Evolutionary conservation across 148 eudicot species (phyloP).

Genomic region (Fallopia convolvulus): DNA sequence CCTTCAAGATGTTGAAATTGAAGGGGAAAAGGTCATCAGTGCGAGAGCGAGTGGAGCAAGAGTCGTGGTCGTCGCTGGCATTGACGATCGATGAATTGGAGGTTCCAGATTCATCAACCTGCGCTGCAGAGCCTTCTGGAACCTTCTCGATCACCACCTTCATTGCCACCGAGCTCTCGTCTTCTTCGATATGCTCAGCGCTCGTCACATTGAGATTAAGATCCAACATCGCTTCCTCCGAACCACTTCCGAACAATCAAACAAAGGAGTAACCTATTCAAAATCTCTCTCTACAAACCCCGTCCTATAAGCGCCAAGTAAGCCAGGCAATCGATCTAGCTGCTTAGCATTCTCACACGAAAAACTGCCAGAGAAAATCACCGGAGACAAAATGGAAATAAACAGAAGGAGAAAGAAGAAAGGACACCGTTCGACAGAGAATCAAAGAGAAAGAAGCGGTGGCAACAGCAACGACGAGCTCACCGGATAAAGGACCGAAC

Average conservation of each 20-base stretch:
- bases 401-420: neutral
- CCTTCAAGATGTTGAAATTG: slow-evolving; percentile 33
- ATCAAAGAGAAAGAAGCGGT: neutral
- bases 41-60: slow-evolving; percentile 25
- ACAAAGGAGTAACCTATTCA: neutral
- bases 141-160: slow-evolving; percentile 7
- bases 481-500: neutral
- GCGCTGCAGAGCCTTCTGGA: slow-evolving; percentile 6
- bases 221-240: slow-evolving; percentile 30
- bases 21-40: slow-evolving; percentile 14
- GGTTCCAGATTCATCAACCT: slow-evolving; percentile 27
- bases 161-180: neutral
- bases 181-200: slow-evolving; percentile 10
- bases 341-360: neutral
- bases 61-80: slow-evolving; percentile 33
- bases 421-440: neutral
- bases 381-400: neutral
- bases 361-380: neutral
- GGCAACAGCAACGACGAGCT: slow-evolving; percentile 4
- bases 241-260: neutral
- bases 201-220: slow-evolving; percentile 25
- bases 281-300: neutral
- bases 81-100: slow-evolving; percentile 38
- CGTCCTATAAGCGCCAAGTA: neutral
- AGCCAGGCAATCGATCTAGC: slow-evolving; percentile 1